Conservation (phyloP, 2,329 filamentous ascomycete genomes). For the Ophiocordyceps camponoti-saundersi region DNA sequence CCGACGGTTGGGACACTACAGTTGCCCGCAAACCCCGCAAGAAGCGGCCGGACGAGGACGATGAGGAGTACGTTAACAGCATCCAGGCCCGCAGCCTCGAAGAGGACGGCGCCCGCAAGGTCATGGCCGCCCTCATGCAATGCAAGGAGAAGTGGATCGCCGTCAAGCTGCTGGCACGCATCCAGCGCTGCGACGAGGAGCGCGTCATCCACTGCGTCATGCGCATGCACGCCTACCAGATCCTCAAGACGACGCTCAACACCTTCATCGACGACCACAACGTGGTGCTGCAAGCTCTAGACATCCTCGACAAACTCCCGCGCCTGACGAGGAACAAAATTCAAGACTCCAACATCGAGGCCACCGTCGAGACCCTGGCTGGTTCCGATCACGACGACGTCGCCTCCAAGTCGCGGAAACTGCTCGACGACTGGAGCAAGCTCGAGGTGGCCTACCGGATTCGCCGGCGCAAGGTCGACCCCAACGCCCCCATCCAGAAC, state of each 20-base stretch:
- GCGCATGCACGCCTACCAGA: conserved; percentile 93
- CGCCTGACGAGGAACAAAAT: conserved; percentile 94
- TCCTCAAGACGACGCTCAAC: conserved; percentile 71
- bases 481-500: conserved; percentile 39
- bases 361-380: conserved; percentile 53
- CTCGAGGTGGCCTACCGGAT: conserved; percentile 87
- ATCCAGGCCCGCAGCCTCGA: conserved; percentile 64
- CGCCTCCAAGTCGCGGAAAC: conserved; percentile 46
- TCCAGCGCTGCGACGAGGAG: conserved; percentile 76
- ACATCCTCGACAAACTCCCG: conserved; percentile 77
- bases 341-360: conserved; percentile 85
- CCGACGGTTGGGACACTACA: conserved; percentile 78
- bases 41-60: conserved; percentile 82
- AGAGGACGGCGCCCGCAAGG: conserved; percentile 73
- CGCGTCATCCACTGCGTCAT: conserved; percentile 76
- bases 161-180: conserved; percentile 79
- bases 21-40: conserved; percentile 81
- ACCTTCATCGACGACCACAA: conserved; percentile 84
- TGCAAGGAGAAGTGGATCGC: conserved; percentile 99
- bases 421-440: conserved; percentile 77
- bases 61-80: conserved; percentile 90
- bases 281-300: conserved; percentile 73
- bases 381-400: conserved; percentile 59
- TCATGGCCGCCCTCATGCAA: conserved; percentile 93
- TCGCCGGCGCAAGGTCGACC: conserved; percentile 71